phyloP scores from a whole-genome alignment of 1,284 basidiomycete species.

The Phellinidium pouzarii region DNA sequence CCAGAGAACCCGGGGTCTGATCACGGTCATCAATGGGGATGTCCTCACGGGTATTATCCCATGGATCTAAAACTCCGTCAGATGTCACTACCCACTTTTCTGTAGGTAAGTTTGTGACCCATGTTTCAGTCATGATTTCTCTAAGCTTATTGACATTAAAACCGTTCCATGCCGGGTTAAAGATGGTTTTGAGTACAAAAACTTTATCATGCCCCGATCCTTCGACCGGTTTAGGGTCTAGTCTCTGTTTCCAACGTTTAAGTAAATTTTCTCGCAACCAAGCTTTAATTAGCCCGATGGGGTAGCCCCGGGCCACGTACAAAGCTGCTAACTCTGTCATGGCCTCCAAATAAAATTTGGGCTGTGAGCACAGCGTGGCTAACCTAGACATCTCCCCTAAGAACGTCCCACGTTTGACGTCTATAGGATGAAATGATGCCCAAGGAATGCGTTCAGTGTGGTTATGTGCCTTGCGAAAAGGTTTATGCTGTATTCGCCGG shows the following conservation, averaged over 20 bases:
- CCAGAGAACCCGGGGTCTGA: too few relatives aligned
- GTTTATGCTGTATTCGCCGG: conserved; percentile 23
- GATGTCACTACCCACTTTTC: too few relatives aligned
- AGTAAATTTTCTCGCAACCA: not conserved
- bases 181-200: conserved; percentile 22
- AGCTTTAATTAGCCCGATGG: conserved; percentile 17
- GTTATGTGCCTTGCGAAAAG: conserved; percentile 29
- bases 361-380: conserved; percentile 29
- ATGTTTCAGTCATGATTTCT: not conserved
- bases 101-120: too few relatives aligned
- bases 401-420: conserved; percentile 32
- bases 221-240: conserved; percentile 1
- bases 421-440: conserved; percentile 30
- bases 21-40: too few relatives aligned
- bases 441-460: conserved; percentile 33
- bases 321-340: conserved; percentile 24
- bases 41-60: too few relatives aligned
- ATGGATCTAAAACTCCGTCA: too few relatives aligned
- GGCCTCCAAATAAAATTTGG: conserved; percentile 25
- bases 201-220: conserved; percentile 17
- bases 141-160: not conserved
- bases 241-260: conserved; percentile 18
- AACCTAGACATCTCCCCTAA: conserved; percentile 32
- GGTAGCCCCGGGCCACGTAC: conserved; percentile 29
- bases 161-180: conserved; percentile 13